Conservation (phyloP, 2,329 filamentous ascomycete genomes). For the Hypomyces rosellus region DNA sequence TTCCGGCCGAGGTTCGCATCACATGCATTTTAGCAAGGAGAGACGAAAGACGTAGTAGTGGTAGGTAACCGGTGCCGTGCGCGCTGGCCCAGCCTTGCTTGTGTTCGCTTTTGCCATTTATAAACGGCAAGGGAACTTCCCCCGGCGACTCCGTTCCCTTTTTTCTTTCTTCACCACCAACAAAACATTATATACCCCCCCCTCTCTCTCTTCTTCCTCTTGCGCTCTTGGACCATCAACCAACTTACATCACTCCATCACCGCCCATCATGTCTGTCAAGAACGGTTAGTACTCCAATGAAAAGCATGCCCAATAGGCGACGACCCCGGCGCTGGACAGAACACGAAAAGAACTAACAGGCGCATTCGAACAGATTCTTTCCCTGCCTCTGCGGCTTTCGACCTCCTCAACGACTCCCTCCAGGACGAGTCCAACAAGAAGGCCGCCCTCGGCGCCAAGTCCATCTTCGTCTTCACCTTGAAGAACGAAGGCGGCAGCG, state of each 20-base stretch:
- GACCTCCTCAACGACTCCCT: constrained; percentile 77
- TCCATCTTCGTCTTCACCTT: constrained; percentile 87
- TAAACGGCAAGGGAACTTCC: too few relatives aligned
- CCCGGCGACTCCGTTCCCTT: too few relatives aligned
- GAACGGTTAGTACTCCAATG: constrained; percentile 49
- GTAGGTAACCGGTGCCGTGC: too few relatives aligned
- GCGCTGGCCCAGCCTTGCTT: too few relatives aligned
- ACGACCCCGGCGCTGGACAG: neutral
- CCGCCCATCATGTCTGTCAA: constrained; percentile 61
- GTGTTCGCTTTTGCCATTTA: too few relatives aligned
- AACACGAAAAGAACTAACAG: neutral
- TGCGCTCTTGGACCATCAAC: too few relatives aligned
- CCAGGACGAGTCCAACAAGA: constrained; percentile 62
- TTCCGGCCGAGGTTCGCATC: constrained; percentile 26
- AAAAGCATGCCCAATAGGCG: neutral
- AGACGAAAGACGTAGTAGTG: too few relatives aligned
- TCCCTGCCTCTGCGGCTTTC: constrained; percentile 87
- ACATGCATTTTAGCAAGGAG: constrained; percentile 18
- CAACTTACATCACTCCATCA: constrained; percentile 1
- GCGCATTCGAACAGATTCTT: constrained; percentile 54
- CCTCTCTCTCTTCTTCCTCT: too few relatives aligned
- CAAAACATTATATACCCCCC: too few relatives aligned
- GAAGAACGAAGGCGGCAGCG: constrained; percentile 78
- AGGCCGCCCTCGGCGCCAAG: constrained; percentile 82
- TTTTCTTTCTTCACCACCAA: too few relatives aligned